Conservation (phyloP, 2,329 filamentous ascomycete genomes). For the Fusarium proliferatum region DNA sequence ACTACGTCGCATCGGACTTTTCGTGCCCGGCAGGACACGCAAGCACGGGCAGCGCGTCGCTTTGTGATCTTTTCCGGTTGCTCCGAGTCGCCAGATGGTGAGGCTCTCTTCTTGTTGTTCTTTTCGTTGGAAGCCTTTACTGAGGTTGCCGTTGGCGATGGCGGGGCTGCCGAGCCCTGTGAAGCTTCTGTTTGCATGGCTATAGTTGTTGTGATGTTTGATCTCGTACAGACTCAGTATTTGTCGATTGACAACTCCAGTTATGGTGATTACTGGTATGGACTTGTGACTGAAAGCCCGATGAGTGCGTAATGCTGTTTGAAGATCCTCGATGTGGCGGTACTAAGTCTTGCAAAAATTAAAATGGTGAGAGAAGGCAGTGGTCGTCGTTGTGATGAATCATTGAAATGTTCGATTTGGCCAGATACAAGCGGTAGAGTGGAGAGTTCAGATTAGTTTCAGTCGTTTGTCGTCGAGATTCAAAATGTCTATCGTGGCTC, state of each 20-base stretch:
- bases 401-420: conserved; percentile 32
- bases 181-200: conserved; percentile 35
- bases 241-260: neutral
- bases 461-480: conserved; percentile 15
- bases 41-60: conserved; percentile 89
- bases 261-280: neutral
- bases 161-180: conserved; percentile 43
- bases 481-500: conserved; percentile 5
- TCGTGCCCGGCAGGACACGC: conserved; percentile 85
- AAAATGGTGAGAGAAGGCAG: conserved; percentile 3
- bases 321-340: conserved; percentile 12
- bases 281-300: neutral
- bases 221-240: neutral
- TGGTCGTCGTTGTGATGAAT: conserved; percentile 17
- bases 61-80: conserved; percentile 69
- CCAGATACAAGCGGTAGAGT: conserved; percentile 36
- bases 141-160: conserved; percentile 46
- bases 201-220: conserved; percentile 28
- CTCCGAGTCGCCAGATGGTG: conserved; percentile 46
- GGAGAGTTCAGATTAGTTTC: conserved; percentile 36
- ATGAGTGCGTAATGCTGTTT: neutral
- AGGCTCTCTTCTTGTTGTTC: conserved; percentile 51
- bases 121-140: conserved; percentile 43
- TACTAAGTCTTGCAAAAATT: conserved; percentile 2
- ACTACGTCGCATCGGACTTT: conserved; percentile 96